A percentile compares a stretch with the other conserved stretches of the same genome.
Conservation (phyloP, 805 yeast genomes). For the Zygoascus ofunaensis region DNA sequence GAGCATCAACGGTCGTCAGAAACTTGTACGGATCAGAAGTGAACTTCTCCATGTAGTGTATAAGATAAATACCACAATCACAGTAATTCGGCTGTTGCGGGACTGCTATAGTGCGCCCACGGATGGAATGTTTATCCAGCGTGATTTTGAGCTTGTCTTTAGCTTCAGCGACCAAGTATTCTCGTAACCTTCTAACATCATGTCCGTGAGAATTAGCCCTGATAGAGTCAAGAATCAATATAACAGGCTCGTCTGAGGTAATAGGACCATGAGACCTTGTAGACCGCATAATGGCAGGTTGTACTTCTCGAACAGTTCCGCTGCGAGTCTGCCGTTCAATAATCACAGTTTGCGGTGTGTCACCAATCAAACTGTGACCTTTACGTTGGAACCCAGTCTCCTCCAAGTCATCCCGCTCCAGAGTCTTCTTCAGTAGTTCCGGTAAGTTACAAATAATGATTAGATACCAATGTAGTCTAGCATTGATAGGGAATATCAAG, state of each 20-base stretch:
- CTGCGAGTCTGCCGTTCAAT: slow-evolving; percentile 2
- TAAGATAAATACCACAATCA: slow-evolving; percentile 92
- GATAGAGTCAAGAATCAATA: slow-evolving; percentile 70
- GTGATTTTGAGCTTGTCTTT: slow-evolving; percentile 47
- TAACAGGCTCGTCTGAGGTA: slow-evolving; percentile 26
- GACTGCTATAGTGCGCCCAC: slow-evolving; percentile 44
- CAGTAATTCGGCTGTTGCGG: slow-evolving; percentile 83
- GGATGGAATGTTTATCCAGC: slow-evolving; percentile 40
- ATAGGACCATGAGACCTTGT: neutral
- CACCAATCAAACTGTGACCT: neutral
- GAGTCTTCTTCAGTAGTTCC: slow-evolving; percentile 8
- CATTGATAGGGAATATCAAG: slow-evolving; percentile 74
- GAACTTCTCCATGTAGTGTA: slow-evolving; percentile 37
- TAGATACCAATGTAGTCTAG: slow-evolving; percentile 79
- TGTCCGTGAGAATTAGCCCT: slow-evolving; percentile 21
- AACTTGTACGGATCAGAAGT: slow-evolving; percentile 23
- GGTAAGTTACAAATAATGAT: slow-evolving; percentile 53
- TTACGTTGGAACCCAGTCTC: neutral
- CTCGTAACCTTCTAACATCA: slow-evolving; percentile 39
- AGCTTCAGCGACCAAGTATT: slow-evolving; percentile 60
- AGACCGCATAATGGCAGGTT: neutral
- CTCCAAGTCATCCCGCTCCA: neutral
- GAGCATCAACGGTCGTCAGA: slow-evolving; percentile 10
- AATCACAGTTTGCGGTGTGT: slow-evolving; percentile 4
- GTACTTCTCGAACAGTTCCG: neutral